Evolutionary conservation across 139 green algal genomes (phyloP).

Genomic region (Microglena sp.): DNA sequence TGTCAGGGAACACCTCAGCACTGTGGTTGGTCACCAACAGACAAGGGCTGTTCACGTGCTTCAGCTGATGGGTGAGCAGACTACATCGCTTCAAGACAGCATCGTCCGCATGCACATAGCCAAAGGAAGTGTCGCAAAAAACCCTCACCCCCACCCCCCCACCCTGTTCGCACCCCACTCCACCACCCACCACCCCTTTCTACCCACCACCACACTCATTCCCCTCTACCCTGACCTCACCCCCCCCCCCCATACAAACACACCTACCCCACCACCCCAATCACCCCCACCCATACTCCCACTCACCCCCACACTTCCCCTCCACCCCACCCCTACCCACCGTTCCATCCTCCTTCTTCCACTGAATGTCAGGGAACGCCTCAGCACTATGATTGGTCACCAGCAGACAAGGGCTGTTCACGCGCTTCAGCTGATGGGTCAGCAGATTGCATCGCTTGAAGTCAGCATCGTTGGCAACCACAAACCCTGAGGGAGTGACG

Average conservation of each 20-base stretch:
- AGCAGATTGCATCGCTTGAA: constrained; percentile 93
- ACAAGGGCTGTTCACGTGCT: constrained; percentile 77
- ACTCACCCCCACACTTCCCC: too few species aligned
- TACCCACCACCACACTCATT: too few species aligned
- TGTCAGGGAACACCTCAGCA: constrained; percentile 72
- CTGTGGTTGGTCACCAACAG: constrained; percentile 92
- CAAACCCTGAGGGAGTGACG: constrained; percentile 53
- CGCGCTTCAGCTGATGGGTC: constrained; percentile 91
- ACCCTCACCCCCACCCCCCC: too few species aligned
- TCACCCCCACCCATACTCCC: too few species aligned
- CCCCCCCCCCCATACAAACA: too few species aligned
- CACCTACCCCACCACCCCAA: too few species aligned
- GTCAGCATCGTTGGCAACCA: constrained; percentile 96
- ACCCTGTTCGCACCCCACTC: too few species aligned
- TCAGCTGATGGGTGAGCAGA: constrained; percentile 92
- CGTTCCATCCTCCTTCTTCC: too few species aligned
- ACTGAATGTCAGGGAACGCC: constrained; percentile 49
- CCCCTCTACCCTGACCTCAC: too few species aligned
- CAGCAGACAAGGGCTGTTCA: constrained; percentile 77
- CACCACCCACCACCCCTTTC: too few species aligned
- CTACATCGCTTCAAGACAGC: constrained; percentile 89
- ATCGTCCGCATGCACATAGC: constrained; percentile 94
- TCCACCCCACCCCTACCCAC: too few species aligned
- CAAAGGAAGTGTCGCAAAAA: too few species aligned
- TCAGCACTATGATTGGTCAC: constrained; percentile 92